A percentile compares a stretch with the other conserved stretches of the same genome.
phyloP scores from a whole-genome alignment of 768 basidiomycete genomes.

The Hirschioporus abietinus region DNA sequence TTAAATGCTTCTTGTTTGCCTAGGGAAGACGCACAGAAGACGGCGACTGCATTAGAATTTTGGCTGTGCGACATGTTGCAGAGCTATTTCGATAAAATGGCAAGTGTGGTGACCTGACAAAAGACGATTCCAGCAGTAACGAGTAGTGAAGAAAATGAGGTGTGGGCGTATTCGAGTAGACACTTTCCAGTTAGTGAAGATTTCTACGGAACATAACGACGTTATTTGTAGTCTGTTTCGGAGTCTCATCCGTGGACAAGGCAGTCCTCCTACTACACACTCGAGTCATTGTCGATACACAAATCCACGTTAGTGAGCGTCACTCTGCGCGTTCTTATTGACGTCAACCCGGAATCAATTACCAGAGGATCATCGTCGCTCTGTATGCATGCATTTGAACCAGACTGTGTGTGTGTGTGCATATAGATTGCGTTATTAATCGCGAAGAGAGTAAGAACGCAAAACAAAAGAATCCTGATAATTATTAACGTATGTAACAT shows the following conservation, averaged over 20 bases:
- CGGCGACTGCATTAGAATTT: conserved; percentile 45
- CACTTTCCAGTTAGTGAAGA: too few relatives aligned
- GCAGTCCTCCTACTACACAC: too few relatives aligned
- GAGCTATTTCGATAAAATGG: not conserved
- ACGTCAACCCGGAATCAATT: not conserved
- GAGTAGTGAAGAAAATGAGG: too few relatives aligned
- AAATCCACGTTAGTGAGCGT: not conserved
- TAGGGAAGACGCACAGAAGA: conserved; percentile 77
- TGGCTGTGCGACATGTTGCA: not conserved
- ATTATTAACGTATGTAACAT: not conserved
- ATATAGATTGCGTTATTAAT: too few relatives aligned
- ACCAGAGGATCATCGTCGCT: too few relatives aligned
- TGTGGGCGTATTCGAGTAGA: too few relatives aligned
- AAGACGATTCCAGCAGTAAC: too few relatives aligned
- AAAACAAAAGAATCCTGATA: not conserved
- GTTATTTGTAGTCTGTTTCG: too few relatives aligned
- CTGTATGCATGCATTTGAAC: too few relatives aligned
- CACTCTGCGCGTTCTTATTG: not conserved
- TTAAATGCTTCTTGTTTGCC: conserved; percentile 60
- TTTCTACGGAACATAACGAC: too few relatives aligned
- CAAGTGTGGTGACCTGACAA: not conserved
- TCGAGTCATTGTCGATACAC: not conserved
- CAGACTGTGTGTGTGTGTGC: too few relatives aligned
- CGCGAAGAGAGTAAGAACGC: not conserved
- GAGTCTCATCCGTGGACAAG: too few relatives aligned